These are phyloP conservation scores for Middelhovenomyces tepae DNA, from an alignment of 805 yeast genomes.

Conservation along the genomic window DNA sequence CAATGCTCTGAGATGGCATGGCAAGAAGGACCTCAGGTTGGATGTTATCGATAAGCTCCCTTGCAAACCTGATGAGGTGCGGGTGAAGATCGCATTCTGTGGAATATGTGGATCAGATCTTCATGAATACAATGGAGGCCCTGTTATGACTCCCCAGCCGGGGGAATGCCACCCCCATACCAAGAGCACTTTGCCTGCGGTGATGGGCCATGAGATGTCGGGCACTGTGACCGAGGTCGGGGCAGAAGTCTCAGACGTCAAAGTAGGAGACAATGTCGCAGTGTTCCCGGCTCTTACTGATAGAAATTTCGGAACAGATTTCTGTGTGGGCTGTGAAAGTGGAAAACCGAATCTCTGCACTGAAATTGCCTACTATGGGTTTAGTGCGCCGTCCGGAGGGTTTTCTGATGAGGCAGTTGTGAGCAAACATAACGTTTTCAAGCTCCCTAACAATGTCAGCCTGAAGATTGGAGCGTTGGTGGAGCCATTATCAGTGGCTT, in stretches of 20 bases:
- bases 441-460: constrained; percentile 67
- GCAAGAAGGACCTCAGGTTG: no score
- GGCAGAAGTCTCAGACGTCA: constrained; percentile 28
- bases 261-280: constrained; percentile 5
- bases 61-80: no score
- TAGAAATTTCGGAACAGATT: constrained; percentile 10
- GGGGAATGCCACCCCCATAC: constrained; percentile 33
- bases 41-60: no score
- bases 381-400: constrained; percentile 48
- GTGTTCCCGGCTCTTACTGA: constrained; percentile 4
- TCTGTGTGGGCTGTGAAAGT: constrained; percentile 41
- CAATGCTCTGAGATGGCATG: no score
- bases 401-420: constrained; percentile 42
- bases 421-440: constrained; percentile 37
- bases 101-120: constrained; percentile 61
- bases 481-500: constrained; percentile 82
- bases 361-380: constrained; percentile 43
- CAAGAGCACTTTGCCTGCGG: constrained; percentile 35
- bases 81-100: constrained; percentile 40
- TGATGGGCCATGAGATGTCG: constrained; percentile 48
- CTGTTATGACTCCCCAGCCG: constrained; percentile 39
- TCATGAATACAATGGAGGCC: constrained; percentile 50
- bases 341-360: constrained; percentile 48
- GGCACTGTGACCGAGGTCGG: constrained; percentile 42
- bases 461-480: constrained; percentile 81